Evolutionary conservation across 2,329 filamentous ascomycete genomes (phyloP).

Genomic region (Fusarium sp.): DNA sequence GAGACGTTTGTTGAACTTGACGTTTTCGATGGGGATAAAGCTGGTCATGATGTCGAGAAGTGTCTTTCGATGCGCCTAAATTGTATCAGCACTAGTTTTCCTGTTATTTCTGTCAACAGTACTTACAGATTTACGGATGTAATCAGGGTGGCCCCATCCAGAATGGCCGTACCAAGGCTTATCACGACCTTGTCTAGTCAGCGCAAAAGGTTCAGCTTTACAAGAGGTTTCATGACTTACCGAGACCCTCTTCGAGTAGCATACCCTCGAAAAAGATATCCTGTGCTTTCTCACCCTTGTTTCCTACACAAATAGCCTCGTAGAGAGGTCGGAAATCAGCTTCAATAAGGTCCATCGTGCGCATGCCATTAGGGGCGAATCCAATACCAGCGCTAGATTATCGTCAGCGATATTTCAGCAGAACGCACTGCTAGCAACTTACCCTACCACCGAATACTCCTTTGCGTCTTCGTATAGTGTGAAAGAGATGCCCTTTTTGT

Average conservation of each 20-base stretch:
- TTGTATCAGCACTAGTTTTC: neutral
- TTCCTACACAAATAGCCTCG: neutral
- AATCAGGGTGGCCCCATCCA: neutral
- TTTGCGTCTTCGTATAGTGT: neutral
- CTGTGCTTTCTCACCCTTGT: neutral
- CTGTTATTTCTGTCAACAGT: accelerated
- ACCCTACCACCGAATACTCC: neutral
- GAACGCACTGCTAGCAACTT: neutral
- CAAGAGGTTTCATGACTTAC: neutral
- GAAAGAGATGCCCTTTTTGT: neutral
- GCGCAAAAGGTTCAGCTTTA: neutral
- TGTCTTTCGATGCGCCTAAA: neutral
- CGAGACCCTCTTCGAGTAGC: neutral
- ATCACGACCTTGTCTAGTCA: neutral
- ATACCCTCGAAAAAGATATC: neutral
- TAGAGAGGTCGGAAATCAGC: neutral
- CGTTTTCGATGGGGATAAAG: neutral
- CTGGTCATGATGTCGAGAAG: neutral
- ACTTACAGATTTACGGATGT: neutral
- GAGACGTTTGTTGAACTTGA: neutral
- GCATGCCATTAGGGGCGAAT: neutral
- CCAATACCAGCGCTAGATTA: neutral
- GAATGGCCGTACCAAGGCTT: neutral
- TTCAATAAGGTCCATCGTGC: neutral
- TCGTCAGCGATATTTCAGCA: neutral